Evolutionary conservation across 2,329 filamentous ascomycete species (phyloP).

Genomic region (Aspergillus amoenus): DNA sequence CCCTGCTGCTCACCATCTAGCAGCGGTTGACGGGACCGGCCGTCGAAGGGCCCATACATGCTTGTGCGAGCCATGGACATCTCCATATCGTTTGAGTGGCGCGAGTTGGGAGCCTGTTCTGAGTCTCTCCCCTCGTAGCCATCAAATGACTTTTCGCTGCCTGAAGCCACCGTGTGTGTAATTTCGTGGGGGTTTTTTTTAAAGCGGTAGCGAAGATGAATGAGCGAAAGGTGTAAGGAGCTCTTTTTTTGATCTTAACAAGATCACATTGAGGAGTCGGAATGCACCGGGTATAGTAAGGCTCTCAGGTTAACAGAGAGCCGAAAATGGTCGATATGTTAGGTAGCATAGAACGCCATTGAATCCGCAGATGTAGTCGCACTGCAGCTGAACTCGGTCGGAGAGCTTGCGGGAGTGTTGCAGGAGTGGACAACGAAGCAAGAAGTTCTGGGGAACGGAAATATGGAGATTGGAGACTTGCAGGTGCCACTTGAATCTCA

Average conservation of each 20-base stretch:
- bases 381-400: background rate
- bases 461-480: conserved; percentile 3
- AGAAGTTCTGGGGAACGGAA: conserved; percentile 6
- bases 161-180: conserved; percentile 32
- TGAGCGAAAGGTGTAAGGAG: background rate
- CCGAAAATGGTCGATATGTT: conserved; percentile 1
- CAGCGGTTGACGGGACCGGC: conserved; percentile 54
- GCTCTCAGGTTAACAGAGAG: conserved; percentile 6
- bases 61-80: conserved; percentile 48
- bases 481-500: conserved; percentile 1
- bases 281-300: background rate
- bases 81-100: conserved; percentile 42
- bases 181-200: conserved; percentile 1
- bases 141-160: conserved; percentile 25
- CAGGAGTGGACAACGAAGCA: conserved; percentile 5
- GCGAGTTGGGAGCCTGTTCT: conserved; percentile 36
- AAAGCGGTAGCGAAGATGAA: background rate
- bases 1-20: conserved; percentile 49
- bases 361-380: conserved; percentile 3
- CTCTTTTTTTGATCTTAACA: background rate
- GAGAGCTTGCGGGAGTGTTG: background rate
- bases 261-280: conserved; percentile 1
- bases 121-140: conserved; percentile 28
- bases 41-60: conserved; percentile 49
- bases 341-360: conserved; percentile 1